These are phyloP conservation scores for Astragalus membranaceus DNA, from an alignment of 306 rosid species.

Conservation along the genomic window DNA sequence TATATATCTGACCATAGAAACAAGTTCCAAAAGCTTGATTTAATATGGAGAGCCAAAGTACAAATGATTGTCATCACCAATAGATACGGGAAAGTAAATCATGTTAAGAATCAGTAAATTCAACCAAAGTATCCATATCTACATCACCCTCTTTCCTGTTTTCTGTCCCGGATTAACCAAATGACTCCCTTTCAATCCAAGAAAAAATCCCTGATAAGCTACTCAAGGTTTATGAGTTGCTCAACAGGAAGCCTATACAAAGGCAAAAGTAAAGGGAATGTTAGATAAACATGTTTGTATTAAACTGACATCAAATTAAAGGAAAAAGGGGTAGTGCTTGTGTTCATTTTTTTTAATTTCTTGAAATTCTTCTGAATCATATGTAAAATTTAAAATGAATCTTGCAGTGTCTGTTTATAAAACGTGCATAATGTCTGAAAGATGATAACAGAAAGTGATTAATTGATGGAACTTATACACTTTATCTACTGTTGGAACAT, in stretches of 20 bases:
- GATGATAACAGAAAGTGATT: conserved; percentile 5
- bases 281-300: not conserved
- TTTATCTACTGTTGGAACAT: not conserved
- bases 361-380: not conserved
- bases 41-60: not conserved
- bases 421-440: not conserved
- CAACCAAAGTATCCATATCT: not conserved
- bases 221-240: not conserved
- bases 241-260: not conserved
- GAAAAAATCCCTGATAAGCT: not conserved
- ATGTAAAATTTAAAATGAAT: not conserved
- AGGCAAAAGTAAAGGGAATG: not conserved
- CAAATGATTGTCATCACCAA: not conserved
- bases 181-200: not conserved
- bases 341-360: not conserved
- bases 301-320: not conserved
- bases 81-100: not conserved
- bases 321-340: not conserved
- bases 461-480: not conserved
- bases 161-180: not conserved
- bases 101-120: not conserved
- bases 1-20: not conserved
- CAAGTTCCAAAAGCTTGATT: not conserved
- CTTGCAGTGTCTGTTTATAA: not conserved
- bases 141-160: not conserved